Percentiles rank a stretch among this genome's conserved stretches.
These are phyloP conservation scores for Thamnidium elegans DNA, from an alignment of 192 early-diverging fungal species.

Conservation along the genomic window DNA sequence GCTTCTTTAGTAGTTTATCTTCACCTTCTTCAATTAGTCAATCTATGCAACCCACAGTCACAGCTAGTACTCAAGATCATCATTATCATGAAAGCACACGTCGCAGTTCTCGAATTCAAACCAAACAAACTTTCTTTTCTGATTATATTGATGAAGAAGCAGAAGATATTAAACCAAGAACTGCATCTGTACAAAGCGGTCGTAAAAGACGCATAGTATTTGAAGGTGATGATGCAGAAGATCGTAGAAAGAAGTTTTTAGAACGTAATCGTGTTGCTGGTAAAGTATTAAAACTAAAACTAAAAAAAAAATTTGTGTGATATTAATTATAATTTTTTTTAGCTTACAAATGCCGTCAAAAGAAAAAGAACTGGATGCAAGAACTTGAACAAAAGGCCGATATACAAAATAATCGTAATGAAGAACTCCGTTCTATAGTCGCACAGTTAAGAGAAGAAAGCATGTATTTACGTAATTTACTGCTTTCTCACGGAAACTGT, in stretches of 20 bases:
- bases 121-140: neutral
- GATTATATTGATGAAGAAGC: neutral
- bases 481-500: slow-evolving; percentile 32
- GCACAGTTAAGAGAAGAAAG: slow-evolving; percentile 33
- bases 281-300: neutral
- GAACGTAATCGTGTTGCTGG: slow-evolving; percentile 32
- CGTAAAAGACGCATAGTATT: slow-evolving; percentile 25
- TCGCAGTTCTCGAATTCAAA: slow-evolving; percentile 1
- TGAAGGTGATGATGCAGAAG: slow-evolving; percentile 30
- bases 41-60: no score
- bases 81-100: neutral
- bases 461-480: slow-evolving; percentile 30
- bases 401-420: slow-evolving; percentile 21
- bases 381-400: slow-evolving; percentile 33
- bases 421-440: slow-evolving; percentile 24
- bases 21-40: neutral
- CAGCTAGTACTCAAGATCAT: neutral
- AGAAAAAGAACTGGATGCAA: slow-evolving; percentile 39
- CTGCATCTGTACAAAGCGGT: neutral
- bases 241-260: slow-evolving; percentile 22
- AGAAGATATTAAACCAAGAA: neutral
- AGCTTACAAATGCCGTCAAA: slow-evolving; percentile 39
- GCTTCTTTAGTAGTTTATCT: neutral
- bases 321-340: neutral
- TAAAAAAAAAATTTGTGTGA: no score